Conservation (phyloP, 495 filamentous ascomycete genomes). For the Aspergillus sparsus region DNA sequence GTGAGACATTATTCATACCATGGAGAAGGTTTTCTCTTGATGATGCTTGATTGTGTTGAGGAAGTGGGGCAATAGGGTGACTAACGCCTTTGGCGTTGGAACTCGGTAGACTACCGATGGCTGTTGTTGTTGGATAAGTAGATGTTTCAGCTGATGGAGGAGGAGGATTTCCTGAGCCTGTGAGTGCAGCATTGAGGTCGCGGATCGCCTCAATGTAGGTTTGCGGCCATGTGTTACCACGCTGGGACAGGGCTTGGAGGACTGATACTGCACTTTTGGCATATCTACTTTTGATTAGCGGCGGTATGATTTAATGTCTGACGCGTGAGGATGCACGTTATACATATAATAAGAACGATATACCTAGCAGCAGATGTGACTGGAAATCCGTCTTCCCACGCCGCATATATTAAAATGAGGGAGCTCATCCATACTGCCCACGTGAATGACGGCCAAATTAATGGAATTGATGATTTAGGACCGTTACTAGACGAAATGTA, state of each 20-base stretch:
- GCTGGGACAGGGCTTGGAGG: conserved; percentile 37
- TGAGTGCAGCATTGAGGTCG: conserved; percentile 40
- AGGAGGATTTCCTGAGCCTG: conserved; percentile 11
- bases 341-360: neutral
- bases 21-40: neutral
- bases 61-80: neutral
- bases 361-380: conserved; percentile 27
- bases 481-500: conserved; percentile 27
- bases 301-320: neutral
- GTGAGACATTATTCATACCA: neutral
- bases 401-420: conserved; percentile 49
- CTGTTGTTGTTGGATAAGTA: neutral
- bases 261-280: conserved; percentile 36
- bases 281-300: conserved; percentile 28
- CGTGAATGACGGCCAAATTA: conserved; percentile 50
- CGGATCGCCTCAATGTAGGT: conserved; percentile 46
- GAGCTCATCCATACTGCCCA: conserved; percentile 54
- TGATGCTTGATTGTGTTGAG: conserved; percentile 1
- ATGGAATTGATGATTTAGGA: conserved; percentile 22
- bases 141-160: no score
- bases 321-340: neutral
- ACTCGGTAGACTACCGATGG: neutral
- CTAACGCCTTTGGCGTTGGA: neutral
- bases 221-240: conserved; percentile 44
- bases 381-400: conserved; percentile 41